Evolutionary conservation across 2,329 filamentous ascomycete species (phyloP).

Genomic region (Fonsecaea pedrosoi): DNA sequence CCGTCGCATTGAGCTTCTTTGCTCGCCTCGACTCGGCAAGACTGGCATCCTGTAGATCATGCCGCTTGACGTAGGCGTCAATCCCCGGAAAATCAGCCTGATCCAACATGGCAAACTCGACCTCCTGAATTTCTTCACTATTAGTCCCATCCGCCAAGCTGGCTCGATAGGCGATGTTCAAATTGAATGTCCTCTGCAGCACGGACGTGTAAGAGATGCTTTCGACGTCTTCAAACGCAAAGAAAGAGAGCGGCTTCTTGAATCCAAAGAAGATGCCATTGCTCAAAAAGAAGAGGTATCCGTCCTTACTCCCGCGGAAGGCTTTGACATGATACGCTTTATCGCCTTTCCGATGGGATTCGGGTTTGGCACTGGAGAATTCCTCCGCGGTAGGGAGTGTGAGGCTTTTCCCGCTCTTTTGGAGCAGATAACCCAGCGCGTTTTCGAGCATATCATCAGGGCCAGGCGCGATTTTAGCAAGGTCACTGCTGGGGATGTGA

Average conservation of each 20-base stretch:
- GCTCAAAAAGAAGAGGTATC: conserved; percentile 68
- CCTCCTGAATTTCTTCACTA: conserved; percentile 56
- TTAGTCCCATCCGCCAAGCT: conserved; percentile 21
- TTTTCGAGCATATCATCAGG: conserved; percentile 55
- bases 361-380: conserved; percentile 65
- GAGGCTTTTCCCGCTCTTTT: conserved; percentile 54
- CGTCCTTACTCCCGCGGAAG: conserved; percentile 70
- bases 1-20: conserved; percentile 60
- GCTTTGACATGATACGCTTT: conserved; percentile 70
- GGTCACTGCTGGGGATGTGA: conserved; percentile 26
- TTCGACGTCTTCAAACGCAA: conserved; percentile 65
- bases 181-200: conserved; percentile 70
- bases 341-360: conserved; percentile 67
- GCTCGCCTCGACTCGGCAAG: conserved; percentile 66
- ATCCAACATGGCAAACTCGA: conserved; percentile 71
- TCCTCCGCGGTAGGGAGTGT: conserved; percentile 62
- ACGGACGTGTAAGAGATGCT: conserved; percentile 69
- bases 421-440: conserved; percentile 59
- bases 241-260: conserved; percentile 70
- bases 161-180: conserved; percentile 58
- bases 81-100: conserved; percentile 68
- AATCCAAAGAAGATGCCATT: conserved; percentile 69
- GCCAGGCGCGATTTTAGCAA: conserved; percentile 43
- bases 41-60: conserved; percentile 68
- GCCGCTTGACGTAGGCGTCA: conserved; percentile 66